Percentiles rank a stretch among this genome's conserved stretches.
These are phyloP conservation scores for Pestalotiopsis fici DNA, from an alignment of 2,329 filamentous ascomycete genomes.

Conservation along the genomic window DNA sequence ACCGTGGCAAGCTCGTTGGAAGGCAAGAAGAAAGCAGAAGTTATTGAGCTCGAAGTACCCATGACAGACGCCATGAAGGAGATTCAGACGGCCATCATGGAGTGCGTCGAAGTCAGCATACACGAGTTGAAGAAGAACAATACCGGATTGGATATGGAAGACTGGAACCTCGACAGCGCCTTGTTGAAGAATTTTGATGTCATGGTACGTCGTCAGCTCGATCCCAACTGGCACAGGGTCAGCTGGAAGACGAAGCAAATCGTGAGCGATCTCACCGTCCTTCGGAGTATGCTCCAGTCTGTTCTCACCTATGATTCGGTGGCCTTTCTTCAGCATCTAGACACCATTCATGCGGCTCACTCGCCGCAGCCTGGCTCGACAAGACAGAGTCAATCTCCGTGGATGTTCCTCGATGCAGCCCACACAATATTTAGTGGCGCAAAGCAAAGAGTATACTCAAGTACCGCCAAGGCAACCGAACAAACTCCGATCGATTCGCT, in stretches of 20 bases:
- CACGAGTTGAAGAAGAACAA: conserved; percentile 92
- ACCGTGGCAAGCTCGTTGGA: conserved; percentile 87
- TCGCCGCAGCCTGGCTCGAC: conserved; percentile 86
- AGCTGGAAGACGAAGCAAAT: conserved; percentile 96
- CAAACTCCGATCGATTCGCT: conserved; percentile 60
- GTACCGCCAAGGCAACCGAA: conserved; percentile 57
- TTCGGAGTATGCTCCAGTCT: conserved; percentile 79
- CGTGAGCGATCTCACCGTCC: conserved; percentile 81
- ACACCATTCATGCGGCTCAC: conserved; percentile 90
- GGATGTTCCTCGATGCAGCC: conserved; percentile 93
- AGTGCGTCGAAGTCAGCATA: conserved; percentile 94
- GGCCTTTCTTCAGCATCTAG: conserved; percentile 87
- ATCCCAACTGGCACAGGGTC: conserved; percentile 96
- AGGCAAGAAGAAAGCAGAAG: conserved; percentile 89
- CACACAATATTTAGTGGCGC: conserved; percentile 93
- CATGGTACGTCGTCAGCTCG: conserved; percentile 83
- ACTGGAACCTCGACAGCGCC: conserved; percentile 94
- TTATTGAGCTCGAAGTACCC: conserved; percentile 92
- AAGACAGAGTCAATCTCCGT: conserved; percentile 86
- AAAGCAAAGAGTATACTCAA: conserved; percentile 81
- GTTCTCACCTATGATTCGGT: conserved; percentile 88
- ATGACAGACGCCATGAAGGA: conserved; percentile 95
- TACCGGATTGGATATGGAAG: conserved; percentile 87
- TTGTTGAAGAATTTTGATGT: conserved; percentile 90
- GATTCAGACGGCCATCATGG: conserved; percentile 92